These are phyloP conservation scores for Myrica gale DNA, from an alignment of 306 rosid genomes.

Conservation along the genomic window DNA sequence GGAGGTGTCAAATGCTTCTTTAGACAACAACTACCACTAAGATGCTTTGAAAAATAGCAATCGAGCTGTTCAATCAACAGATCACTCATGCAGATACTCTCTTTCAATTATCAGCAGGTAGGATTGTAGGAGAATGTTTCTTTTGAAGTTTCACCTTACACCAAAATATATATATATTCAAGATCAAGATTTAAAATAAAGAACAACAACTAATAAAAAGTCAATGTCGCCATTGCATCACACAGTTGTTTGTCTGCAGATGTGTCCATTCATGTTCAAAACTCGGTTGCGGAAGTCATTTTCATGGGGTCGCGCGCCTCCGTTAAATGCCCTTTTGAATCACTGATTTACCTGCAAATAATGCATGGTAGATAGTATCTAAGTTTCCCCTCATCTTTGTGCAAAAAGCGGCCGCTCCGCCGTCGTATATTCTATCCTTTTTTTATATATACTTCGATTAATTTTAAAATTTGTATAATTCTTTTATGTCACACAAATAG, in stretches of 20 bases:
- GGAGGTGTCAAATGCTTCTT: background rate
- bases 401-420: too few species aligned
- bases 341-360: background rate
- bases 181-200: background rate
- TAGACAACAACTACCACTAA: background rate
- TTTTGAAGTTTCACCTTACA: background rate
- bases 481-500: accelerated
- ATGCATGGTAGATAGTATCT: background rate
- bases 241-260: background rate
- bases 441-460: too few species aligned
- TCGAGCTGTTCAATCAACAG: background rate
- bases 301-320: background rate
- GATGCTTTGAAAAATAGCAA: background rate
- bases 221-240: background rate
- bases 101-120: background rate
- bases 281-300: background rate
- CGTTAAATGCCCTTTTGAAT: background rate
- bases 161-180: background rate
- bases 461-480: accelerated
- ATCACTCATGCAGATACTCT: background rate
- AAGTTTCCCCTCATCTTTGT: too few species aligned
- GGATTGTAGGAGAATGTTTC: constrained; percentile 1
- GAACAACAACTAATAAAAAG: too few species aligned
- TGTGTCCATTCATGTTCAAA: background rate
- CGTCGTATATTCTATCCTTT: too few species aligned